Evolutionary conservation across 2,329 filamentous ascomycete species (phyloP), one percentile per base, ranked within the genome.

Genomic region (Aspergillus sp.): DNA sequence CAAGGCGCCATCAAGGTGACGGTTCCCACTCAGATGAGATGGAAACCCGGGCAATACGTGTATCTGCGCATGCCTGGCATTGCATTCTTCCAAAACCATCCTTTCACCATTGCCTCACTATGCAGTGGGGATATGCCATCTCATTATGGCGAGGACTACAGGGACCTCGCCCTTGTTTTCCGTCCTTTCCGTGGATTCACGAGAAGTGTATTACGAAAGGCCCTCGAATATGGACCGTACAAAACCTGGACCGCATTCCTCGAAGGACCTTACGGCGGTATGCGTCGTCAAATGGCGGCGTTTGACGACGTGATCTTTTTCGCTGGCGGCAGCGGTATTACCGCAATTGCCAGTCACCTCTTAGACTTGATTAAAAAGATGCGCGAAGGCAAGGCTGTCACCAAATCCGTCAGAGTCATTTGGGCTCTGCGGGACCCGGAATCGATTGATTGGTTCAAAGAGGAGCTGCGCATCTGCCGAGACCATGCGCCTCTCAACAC

Each of bases 1-100:
- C 93, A 97, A 71, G 94, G 96, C 72, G 92, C 92, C n/a, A 89
- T 98, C 79, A 97, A 97, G 76, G 87, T 98, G 68, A 97, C 94
- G 0, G 91, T 98, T 54, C 93, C 94, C 1, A 97, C 94, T 0
- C 92, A 94, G 76, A 91, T 96, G 85, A 89, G 87, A 64, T 98
- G 94, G 94, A 89, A 88, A 72, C 93, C 94, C 0, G 95, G 94
- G 5, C 95, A 98, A 76, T 97, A 96, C 69, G 91, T 97, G 19
- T 98, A 97, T 74, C 83, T 98, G 22, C 88, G 94, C 56, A 96
- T 98, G 89, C 94, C 94, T 0, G 92, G 92, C 1, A 93, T 98
- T 68, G 93, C 93, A 0, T 76, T 96, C 2, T 88, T 97, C 61
- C 92, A 97, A 68, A 97, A 96, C 69, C 95, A 98, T 70, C 94